phyloP scores from a whole-genome alignment of 176 grass and related monocot species.

The Oryza punctata region DNA sequence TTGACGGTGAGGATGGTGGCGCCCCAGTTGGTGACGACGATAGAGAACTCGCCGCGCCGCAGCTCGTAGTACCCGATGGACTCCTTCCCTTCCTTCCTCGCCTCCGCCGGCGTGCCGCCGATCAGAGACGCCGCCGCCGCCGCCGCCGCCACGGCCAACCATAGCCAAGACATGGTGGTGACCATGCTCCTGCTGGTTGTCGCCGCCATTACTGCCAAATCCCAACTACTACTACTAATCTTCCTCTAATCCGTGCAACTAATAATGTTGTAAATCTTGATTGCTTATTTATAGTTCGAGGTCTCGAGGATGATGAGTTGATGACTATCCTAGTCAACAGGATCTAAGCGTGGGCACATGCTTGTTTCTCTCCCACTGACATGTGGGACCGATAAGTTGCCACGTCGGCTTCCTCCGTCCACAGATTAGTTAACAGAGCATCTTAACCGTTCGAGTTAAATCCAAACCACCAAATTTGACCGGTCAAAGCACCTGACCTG shows the following conservation, averaged over 20 bases:
- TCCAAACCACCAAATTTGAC: neutral
- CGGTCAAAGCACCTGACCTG: neutral
- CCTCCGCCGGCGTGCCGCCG: neutral
- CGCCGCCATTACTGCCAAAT: neutral
- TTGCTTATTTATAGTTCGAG: constrained; percentile 23
- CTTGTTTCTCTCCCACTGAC: neutral
- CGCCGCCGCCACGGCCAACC: neutral
- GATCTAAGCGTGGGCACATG: neutral
- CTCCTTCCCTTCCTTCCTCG: constrained; percentile 43
- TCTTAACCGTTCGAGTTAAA: neutral
- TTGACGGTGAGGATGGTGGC: constrained; percentile 58
- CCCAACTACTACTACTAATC: neutral
- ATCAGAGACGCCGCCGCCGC: neutral
- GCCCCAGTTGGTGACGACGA: constrained; percentile 59
- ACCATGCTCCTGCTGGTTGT: neutral
- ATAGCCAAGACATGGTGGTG: neutral
- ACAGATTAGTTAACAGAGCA: neutral
- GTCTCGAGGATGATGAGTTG: neutral
- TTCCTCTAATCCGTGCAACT: neutral
- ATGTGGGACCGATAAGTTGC: neutral
- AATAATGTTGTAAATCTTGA: neutral
- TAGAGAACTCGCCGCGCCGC: constrained; percentile 53
- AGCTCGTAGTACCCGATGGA: constrained; percentile 56
- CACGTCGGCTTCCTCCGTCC: neutral
- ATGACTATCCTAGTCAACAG: constrained; percentile 41